These are phyloP conservation scores for Sporisorium iseilematis-ciliati DNA, from an alignment of 1,284 basidiomycete genomes.

Conservation along the genomic window DNA sequence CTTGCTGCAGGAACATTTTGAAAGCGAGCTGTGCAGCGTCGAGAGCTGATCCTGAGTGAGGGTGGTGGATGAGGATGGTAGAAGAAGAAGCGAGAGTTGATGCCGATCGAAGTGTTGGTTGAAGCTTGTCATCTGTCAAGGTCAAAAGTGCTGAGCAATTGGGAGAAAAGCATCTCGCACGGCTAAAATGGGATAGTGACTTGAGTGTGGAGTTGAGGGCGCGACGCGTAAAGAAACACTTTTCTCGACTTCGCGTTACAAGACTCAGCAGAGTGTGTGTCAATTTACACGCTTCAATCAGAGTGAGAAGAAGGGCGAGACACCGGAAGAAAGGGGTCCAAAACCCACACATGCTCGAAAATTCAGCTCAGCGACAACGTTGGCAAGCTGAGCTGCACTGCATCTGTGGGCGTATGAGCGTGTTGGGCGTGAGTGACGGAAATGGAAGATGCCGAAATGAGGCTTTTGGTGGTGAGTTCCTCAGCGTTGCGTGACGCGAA, in stretches of 20 bases:
- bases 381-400: not conserved
- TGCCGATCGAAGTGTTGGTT: not conserved
- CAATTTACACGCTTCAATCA: constrained; percentile 12
- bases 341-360: not conserved
- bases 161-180: constrained; percentile 3
- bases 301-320: not conserved
- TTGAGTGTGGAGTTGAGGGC: constrained; percentile 7
- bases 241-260: not conserved
- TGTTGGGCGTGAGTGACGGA: not conserved
- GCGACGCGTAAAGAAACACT: constrained; percentile 41
- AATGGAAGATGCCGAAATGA: constrained; percentile 2
- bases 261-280: constrained; percentile 1
- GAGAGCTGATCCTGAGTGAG: not conserved
- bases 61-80: not conserved
- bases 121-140: not conserved
- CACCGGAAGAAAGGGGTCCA: constrained; percentile 15
- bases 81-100: not conserved
- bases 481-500: constrained; percentile 30
- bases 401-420: not conserved
- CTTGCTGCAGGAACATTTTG: constrained; percentile 47
- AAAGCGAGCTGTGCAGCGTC: no score
- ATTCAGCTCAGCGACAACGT: not conserved
- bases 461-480: not conserved
- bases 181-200: not conserved
- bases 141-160: constrained; percentile 6